Conservation (phyloP, 306 rosid species). For the Alnus glutinosa region DNA sequence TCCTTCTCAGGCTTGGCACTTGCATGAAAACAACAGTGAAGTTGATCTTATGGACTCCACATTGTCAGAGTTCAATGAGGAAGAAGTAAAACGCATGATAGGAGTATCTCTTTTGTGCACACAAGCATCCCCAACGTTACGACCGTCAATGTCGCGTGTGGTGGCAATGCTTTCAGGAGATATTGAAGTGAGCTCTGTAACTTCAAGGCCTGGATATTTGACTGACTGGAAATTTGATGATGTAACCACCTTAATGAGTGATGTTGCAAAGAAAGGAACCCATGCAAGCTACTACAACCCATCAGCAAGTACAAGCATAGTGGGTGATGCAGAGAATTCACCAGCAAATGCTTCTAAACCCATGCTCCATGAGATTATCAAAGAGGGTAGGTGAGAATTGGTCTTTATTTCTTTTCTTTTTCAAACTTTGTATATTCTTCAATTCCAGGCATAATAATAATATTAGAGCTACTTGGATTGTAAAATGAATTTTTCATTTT, state of each 20-base stretch:
- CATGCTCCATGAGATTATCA: background rate
- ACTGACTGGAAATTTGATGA: constrained; percentile 67
- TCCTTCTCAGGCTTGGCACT: constrained; percentile 43
- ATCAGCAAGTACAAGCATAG: constrained; percentile 32
- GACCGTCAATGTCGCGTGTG: constrained; percentile 66
- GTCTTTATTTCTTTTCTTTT: background rate
- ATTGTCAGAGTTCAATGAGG: constrained; percentile 39
- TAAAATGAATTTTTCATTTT: too few species aligned
- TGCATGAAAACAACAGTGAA: constrained; percentile 48
- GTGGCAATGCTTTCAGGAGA: constrained; percentile 75
- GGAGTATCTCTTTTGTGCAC: constrained; percentile 64
- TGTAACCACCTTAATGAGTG: constrained; percentile 17
- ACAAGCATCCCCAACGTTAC: constrained; percentile 53
- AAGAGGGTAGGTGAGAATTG: background rate
- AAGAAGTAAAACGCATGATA: constrained; percentile 48
- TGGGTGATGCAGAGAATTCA: constrained; percentile 29
- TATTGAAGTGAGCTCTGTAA: constrained; percentile 47
- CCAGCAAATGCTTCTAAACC: constrained; percentile 17
- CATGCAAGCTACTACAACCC: constrained; percentile 32
- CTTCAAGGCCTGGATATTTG: constrained; percentile 60
- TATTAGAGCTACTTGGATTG: too few species aligned
- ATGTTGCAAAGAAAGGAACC: constrained; percentile 28
- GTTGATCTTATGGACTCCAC: constrained; percentile 46
- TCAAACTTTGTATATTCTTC: background rate
- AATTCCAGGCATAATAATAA: too few species aligned